Conservation (phyloP, 129 eudicot species). For the Daucus carota region DH1_v3.0 NC_030382.2:54483501-54484000, state of each 20-base stretch:
- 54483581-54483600: not conserved
- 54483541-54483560: not conserved
- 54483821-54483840: not conserved
- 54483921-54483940: conserved; percentile 7
- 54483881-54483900: conserved; percentile 4
- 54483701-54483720: conserved; percentile 4
- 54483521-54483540: not conserved
- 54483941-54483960: not conserved
- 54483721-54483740: not conserved
- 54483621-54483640: no score
- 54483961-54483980: not conserved
- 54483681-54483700: not conserved
- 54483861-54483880: conserved; percentile 15
- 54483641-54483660: no score
- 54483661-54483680: no score
- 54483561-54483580: not conserved
- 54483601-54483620: no score
- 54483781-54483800: conserved; percentile 1
- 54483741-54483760: not conserved
- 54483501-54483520: not conserved
- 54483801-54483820: conserved; percentile 6
- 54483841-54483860: conserved; percentile 8
- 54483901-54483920: not conserved
- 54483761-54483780: no score
- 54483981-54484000: conserved; percentile 26